phyloP scores from a whole-genome alignment of 2,329 filamentous ascomycete genomes.

The Remersonia thermophila region DNA sequence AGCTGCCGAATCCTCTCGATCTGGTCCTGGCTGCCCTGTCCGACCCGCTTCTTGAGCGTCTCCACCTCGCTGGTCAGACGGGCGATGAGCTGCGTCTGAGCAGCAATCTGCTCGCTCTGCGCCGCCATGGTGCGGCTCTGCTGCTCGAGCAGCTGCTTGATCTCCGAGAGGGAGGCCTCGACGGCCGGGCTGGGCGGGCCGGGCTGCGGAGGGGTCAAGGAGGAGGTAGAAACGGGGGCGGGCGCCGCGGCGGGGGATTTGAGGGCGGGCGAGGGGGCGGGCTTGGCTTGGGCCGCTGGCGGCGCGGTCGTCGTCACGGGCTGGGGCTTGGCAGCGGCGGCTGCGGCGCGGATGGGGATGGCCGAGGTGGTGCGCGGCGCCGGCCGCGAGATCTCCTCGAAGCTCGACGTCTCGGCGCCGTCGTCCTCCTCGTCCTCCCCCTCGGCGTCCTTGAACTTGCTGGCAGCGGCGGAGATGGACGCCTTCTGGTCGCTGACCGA shows the following conservation, averaged over 20 bases:
- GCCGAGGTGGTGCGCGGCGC: slow-evolving; percentile 39
- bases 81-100: slow-evolving; percentile 61
- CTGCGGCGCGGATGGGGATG: slow-evolving; percentile 24
- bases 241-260: slow-evolving; percentile 23
- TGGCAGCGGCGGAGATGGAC: slow-evolving; percentile 74
- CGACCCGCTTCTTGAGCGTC: slow-evolving; percentile 64
- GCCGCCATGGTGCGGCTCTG: slow-evolving; percentile 66
- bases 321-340: slow-evolving; percentile 10
- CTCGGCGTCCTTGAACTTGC: slow-evolving; percentile 69
- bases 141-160: slow-evolving; percentile 63
- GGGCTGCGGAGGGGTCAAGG: slow-evolving; percentile 11
- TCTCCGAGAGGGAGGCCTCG: slow-evolving; percentile 57
- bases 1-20: slow-evolving; percentile 55
- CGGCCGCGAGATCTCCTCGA: slow-evolving; percentile 74
- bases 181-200: slow-evolving; percentile 31
- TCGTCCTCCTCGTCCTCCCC: slow-evolving; percentile 43
- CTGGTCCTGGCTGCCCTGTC: slow-evolving; percentile 46
- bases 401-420: slow-evolving; percentile 56
- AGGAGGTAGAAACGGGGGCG: slow-evolving; percentile 27
- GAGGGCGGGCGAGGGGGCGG: slow-evolving; percentile 33
- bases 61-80: slow-evolving; percentile 63
- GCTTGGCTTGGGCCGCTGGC: slow-evolving; percentile 20
- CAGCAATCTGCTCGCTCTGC: slow-evolving; percentile 58
- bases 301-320: slow-evolving; percentile 5
- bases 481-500: slow-evolving; percentile 74